These are phyloP conservation scores for Ananas comosus DNA, from an alignment of 176 grass and related monocot genomes.

Conservation along the genomic window DNA sequence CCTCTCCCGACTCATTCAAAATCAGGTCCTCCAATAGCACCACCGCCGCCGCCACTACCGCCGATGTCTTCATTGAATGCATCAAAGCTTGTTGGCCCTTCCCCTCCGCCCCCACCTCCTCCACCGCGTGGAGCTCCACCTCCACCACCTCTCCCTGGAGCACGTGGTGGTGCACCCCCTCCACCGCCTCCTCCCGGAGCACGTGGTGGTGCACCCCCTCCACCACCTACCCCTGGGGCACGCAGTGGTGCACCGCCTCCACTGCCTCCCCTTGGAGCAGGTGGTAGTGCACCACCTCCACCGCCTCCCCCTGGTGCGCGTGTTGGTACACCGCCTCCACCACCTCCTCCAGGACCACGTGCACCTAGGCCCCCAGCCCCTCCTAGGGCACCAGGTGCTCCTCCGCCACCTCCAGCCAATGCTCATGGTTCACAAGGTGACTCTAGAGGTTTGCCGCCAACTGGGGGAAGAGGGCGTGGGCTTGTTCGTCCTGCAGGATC, in stretches of 20 bases:
- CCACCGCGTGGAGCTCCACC: slow-evolving; percentile 1
- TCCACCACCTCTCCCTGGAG: background rate
- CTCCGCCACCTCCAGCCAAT: slow-evolving; percentile 38
- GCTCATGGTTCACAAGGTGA: slow-evolving; percentile 27
- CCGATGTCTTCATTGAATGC: too few relatives aligned
- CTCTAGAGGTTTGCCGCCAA: slow-evolving; percentile 25
- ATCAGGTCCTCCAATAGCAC: too few relatives aligned
- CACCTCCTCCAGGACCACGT: slow-evolving; percentile 12
- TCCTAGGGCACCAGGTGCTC: slow-evolving; percentile 72
- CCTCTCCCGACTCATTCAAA: too few relatives aligned
- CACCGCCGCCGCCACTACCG: slow-evolving; percentile 32
- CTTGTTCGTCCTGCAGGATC: slow-evolving; percentile 33
- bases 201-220: slow-evolving; percentile 4
- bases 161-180: slow-evolving; percentile 4
- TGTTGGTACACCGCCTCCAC: background rate
- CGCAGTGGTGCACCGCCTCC: slow-evolving; percentile 2
- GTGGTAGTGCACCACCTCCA: background rate
- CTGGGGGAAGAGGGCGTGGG: slow-evolving; percentile 59
- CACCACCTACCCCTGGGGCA: background rate
- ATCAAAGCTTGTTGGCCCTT: background rate
- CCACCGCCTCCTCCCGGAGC: background rate
- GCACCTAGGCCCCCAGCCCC: slow-evolving; percentile 23
- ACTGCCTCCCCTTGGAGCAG: slow-evolving; percentile 1
- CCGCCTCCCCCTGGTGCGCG: slow-evolving; percentile 10
- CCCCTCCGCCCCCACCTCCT: slow-evolving; percentile 8